Evolutionary conservation across 306 rosid genomes (phyloP).

Genomic region (Quercus wislizeni): DNA sequence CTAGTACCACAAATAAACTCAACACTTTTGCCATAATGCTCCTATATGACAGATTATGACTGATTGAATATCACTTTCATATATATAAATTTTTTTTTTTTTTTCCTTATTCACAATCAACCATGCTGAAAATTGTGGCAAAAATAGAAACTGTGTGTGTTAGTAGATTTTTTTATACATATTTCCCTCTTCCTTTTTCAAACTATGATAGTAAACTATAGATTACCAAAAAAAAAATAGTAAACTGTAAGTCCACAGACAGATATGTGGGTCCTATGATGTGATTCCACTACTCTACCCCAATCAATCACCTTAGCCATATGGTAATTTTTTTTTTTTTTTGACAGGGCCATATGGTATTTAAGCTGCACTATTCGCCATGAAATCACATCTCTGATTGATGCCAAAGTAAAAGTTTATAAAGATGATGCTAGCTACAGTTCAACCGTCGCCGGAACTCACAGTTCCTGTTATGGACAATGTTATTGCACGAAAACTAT

Average conservation of each 20-base stretch:
- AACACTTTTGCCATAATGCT: fast-evolving
- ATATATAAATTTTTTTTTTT: no score
- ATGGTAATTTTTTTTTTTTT: background rate
- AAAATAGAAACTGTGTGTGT: background rate
- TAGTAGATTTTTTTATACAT: no score
- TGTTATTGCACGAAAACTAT: no score
- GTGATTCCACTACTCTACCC: background rate
- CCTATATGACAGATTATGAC: fast-evolving
- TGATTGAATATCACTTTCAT: fast-evolving
- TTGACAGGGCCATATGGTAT: no score
- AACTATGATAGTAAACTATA: background rate
- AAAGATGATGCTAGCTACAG: no score
- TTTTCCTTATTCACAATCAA: no score
- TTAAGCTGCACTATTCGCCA: background rate
- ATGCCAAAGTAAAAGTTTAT: no score
- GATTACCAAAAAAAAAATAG: no score
- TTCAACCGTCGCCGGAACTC: no score
- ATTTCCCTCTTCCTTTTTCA: background rate
- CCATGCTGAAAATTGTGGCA: background rate
- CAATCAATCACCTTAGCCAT: background rate
- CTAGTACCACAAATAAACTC: no score
- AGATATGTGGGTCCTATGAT: background rate
- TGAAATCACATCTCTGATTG: background rate
- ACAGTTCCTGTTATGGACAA: no score
- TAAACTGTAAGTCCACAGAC: no score